Base-by-base conservation (phyloP, 306 rosid genomes). In the Quercus cerris region DNA sequence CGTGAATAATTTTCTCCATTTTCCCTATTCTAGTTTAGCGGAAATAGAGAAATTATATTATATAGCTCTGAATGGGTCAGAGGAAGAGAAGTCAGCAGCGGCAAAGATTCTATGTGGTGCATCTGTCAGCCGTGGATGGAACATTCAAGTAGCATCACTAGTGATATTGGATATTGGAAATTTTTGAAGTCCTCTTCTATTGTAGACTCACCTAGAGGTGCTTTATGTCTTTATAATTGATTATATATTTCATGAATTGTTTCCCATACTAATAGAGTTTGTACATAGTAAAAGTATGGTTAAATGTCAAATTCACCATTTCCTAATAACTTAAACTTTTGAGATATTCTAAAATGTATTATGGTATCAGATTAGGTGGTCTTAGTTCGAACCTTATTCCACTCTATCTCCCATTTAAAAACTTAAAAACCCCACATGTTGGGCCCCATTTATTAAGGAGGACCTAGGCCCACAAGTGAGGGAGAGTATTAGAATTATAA, bases 51-150 rank as follows among this genome's bases (percentile, higher is more conserved):
- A 90, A 85, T 80, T 92, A 73, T 89, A 86, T 86, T 67, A 86
- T 74, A 85, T 86, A 78, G 94, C 97, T 74, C 64, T 90, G 80
- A 87, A 86, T 81, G 97, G 94, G 70, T 85, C 92, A 52, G 88
- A 89, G 71, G 84, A 85, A 83, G 97, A 92, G 85, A 89, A 83
- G 83, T 74, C 85, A 41, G 91, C 93, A 15, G 93, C 92, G 19
- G 93, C 93, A 27, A 89, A 89, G 87, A 89, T 92, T 77, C 87
- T 92, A 5, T 92, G 97, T 56, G 90, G 97, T 86, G 94, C 94
- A 63, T 90, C 94, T 82, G 88, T 92, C 51, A 83, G 85, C 75
- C 85, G 82, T 68, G 97, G 94, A 70, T 92, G 97, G 97, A 90
- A 89, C 84, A 87, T 90, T 85, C 94, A 92, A 94, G 97, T 27